Evolutionary conservation across 106 monocot species (phyloP), one percentile per base, ranked within the genome.

Genomic region (Hemerocallis citrina): DNA sequence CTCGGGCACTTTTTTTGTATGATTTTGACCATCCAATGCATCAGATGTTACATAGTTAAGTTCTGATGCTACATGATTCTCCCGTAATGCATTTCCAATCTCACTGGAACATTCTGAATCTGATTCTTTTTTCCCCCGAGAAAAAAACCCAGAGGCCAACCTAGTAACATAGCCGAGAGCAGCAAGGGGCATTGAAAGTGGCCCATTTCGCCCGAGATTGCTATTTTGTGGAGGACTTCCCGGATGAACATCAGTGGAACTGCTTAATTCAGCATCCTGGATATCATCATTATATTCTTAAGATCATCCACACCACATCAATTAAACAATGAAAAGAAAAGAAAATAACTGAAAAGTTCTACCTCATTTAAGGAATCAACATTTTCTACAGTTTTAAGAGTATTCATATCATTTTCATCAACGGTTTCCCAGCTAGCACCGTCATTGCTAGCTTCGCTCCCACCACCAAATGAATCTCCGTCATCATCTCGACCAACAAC

Each of bases 381-480:
- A 84, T 75, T 54, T 69, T 72, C 77, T 74, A 44, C 34, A 64
- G 36, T 39, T 62, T 72, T 59, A 68, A 79, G 40, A 31, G 36
- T 31, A 69, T 64, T 68, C 65, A 59, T 78, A 43, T 88, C 81
- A 74, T 88, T 72, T 59, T 82, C 93, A 63, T 88, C 81, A 52
- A 88, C 76, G 10, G 88, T 93, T 75, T 88, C 93, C 93, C 93
- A 93, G 64, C 84, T 93, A 41, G 76, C 93, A 68, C 66, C 79
- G 63, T 72, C 79, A 22, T 70, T 79, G 47, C 80, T 76, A 45
- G 65, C 57, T 66, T 86, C 86, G 69, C 83, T 88, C 32, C 77
- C 89, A 66, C 80, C 80, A 63, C 66, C 67, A 59, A 81, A 77
- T 22, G 74, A 76, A 55, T 87, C 96, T 7, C 74, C 85, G 51